Evolutionary conservation across 164 flowering plant genomes (phyloP).

Genomic region (Kalanchoe fedtschenkoi): DNA sequence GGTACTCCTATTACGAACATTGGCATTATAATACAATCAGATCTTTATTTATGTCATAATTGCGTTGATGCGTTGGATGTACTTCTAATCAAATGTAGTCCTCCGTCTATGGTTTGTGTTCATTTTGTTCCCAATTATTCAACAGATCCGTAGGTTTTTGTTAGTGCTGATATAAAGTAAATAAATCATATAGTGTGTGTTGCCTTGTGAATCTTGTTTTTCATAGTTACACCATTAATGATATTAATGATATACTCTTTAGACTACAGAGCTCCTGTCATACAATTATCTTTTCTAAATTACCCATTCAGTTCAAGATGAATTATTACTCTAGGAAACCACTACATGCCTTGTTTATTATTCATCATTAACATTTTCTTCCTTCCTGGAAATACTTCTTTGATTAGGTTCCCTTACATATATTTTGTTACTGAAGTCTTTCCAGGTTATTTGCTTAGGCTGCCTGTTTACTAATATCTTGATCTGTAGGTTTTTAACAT

Average conservation of each 20-base stretch:
- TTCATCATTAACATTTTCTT: not conserved
- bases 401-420: not conserved
- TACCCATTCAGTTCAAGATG: not conserved
- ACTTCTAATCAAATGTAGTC: not conserved
- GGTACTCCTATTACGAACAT: constrained; percentile 26
- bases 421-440: not conserved
- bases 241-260: too few species aligned
- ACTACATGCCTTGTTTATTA: too few species aligned
- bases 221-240: too few species aligned
- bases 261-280: too few species aligned
- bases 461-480: not conserved
- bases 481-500: constrained; percentile 47
- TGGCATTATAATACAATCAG: not conserved
- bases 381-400: not conserved
- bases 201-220: too few species aligned
- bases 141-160: too few species aligned
- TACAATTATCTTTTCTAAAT: too few species aligned
- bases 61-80: not conserved
- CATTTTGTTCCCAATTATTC: too few species aligned
- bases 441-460: not conserved
- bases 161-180: too few species aligned
- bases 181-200: too few species aligned
- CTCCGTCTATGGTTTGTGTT: not conserved
- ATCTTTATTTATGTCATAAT: too few species aligned
- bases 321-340: too few species aligned